Conservation (phyloP, 805 yeast genomes). For the Saccharomyces mikatae region DNA sequence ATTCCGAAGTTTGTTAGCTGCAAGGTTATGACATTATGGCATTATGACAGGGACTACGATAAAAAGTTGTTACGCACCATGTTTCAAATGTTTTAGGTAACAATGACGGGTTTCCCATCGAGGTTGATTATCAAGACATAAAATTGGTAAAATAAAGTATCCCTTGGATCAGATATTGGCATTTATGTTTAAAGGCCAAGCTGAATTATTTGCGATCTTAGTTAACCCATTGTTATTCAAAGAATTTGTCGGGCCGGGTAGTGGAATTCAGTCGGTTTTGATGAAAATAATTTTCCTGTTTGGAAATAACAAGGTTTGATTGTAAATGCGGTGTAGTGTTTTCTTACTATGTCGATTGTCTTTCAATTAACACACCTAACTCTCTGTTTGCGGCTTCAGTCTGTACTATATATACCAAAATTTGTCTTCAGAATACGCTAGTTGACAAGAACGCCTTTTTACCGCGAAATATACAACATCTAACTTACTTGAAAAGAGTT, state of each 20-base stretch:
- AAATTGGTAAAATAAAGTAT: too few relatives aligned
- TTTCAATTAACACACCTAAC: neutral
- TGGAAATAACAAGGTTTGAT: neutral
- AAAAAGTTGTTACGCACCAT: too few relatives aligned
- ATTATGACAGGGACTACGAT: too few relatives aligned
- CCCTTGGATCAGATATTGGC: too few relatives aligned
- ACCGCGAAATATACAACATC: neutral
- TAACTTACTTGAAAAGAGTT: neutral
- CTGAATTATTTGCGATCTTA: neutral
- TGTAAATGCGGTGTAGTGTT: neutral
- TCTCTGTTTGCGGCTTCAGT: neutral
- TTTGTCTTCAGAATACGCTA: neutral
- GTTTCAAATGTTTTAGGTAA: too few relatives aligned
- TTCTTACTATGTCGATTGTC: neutral
- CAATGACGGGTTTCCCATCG: too few relatives aligned
- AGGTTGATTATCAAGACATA: too few relatives aligned
- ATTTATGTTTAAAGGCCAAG: too few relatives aligned
- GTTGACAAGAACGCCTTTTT: neutral
- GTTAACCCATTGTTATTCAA: neutral
- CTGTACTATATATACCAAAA: neutral
- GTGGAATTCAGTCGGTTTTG: neutral
- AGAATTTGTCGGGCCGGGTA: neutral
- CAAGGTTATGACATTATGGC: too few relatives aligned
- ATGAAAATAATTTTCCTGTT: neutral
- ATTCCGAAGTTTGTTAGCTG: too few relatives aligned